Evolutionary conservation across 1,284 basidiomycete genomes (phyloP), one percentile per base, ranked within the genome.

Genomic region (Heterobasidion occidentale): DNA sequence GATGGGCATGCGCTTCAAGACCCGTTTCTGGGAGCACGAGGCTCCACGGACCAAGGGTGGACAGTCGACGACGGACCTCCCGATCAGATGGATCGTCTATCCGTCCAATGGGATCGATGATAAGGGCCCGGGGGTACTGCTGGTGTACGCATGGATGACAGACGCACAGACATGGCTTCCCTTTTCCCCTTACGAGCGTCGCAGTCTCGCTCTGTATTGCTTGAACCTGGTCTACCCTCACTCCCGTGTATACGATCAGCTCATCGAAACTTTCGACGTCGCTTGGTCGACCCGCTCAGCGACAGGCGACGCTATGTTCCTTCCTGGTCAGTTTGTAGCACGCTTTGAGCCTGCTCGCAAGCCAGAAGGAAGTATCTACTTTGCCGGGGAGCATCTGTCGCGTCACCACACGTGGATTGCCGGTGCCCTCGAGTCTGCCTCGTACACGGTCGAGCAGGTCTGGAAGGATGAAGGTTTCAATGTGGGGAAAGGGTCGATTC

Each of bases 11-110:
- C 66, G 67, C 27, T 75, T 74, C 62, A 66, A 63, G 52, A 64
- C 64, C 3, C 58, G 66, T 20, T 75, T 72, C 66, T 75, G 74
- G 74, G 67, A 68, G 49, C 60, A 60, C 19, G 59, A 58, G 14
- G 52, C 55, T 19, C 11, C 61, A 9, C 51, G 20, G 11, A 27
- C 62, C 3, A 14, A 61, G 2, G 72, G 71, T 9, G 72, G 73
- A 1, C 71, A 72, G 57, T 64, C 70, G 7, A 65, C 59, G n/a
- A 74, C 70, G 1, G 72, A 75, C 55, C 64, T 72, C 2, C 68
- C 70, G 1, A 67, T 72, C 35, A 65, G 69, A 11, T 67, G 64
- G 19, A 65, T 74, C 45, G 68, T 74, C 3, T 75, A 71, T 51
- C 74, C 74, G 0, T 75, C 72, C 7, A 63, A 72, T 11, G 71